Evolutionary conservation across 2,329 filamentous ascomycete species (phyloP).

Genomic region (Colletotrichum sp.): DNA sequence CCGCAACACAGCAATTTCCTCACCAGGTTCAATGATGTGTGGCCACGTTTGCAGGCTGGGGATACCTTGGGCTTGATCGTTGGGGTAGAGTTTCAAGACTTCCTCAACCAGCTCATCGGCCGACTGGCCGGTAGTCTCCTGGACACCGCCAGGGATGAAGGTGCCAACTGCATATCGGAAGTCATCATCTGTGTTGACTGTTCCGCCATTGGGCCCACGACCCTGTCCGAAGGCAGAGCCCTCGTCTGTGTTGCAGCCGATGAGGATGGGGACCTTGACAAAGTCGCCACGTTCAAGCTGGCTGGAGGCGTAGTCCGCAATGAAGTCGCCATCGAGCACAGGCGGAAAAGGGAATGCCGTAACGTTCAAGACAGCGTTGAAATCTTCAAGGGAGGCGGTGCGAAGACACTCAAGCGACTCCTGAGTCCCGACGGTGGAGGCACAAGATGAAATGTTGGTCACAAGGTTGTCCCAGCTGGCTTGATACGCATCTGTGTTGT

Average conservation of each 20-base stretch:
- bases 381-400: constrained; percentile 29
- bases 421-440: constrained; percentile 25
- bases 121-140: constrained; percentile 25
- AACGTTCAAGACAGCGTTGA: constrained; percentile 24
- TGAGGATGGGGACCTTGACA: constrained; percentile 36
- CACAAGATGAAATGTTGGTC: constrained; percentile 28
- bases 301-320: constrained; percentile 32
- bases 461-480: constrained; percentile 30
- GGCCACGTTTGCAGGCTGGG: constrained; percentile 36
- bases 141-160: constrained; percentile 11
- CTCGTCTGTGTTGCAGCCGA: constrained; percentile 39
- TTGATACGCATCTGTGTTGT: constrained; percentile 31
- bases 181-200: constrained; percentile 32
- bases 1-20: constrained; percentile 24
- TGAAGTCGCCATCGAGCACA: constrained; percentile 39
- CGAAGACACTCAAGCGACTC: constrained; percentile 32
- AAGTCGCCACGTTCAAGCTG: constrained; percentile 36
- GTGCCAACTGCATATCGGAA: constrained; percentile 23
- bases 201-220: constrained; percentile 18
- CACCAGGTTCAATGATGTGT: constrained; percentile 30
- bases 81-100: constrained; percentile 30
- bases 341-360: constrained; percentile 23
- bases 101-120: constrained; percentile 26
- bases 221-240: constrained; percentile 28
- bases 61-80: constrained; percentile 37